Evolutionary conservation across 257 asterid genomes (phyloP).

Genomic region (Echites panduratus): DNA sequence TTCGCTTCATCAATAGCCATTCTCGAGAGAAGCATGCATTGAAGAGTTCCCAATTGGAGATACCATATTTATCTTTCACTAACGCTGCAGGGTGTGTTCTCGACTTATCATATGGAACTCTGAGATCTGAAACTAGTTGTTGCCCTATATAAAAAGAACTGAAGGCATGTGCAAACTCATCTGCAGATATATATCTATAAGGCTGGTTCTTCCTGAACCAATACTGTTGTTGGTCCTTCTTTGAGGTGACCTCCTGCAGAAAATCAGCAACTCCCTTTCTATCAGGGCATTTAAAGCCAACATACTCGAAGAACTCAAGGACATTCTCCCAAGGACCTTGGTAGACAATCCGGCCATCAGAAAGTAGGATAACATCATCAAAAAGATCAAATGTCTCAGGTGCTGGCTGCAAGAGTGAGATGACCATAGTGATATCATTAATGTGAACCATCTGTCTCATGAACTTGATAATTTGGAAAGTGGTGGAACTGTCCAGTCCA

Average conservation of each 20-base stretch:
- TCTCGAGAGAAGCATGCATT: slow-evolving; percentile 64
- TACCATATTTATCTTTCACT: slow-evolving; percentile 69
- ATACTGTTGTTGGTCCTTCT: slow-evolving; percentile 75
- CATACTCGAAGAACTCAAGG: slow-evolving; percentile 54
- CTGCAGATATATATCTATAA: slow-evolving; percentile 43
- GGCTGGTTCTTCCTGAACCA: slow-evolving; percentile 56
- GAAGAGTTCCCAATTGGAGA: slow-evolving; percentile 62
- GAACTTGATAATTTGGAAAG: slow-evolving; percentile 71
- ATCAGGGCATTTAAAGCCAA: slow-evolving; percentile 82
- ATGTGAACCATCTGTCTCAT: slow-evolving; percentile 88
- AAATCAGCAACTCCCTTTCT: slow-evolving; percentile 82
- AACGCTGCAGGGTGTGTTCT: slow-evolving; percentile 67
- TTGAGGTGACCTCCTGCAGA: slow-evolving; percentile 80
- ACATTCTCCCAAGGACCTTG: slow-evolving; percentile 72
- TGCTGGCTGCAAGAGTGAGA: slow-evolving; percentile 80
- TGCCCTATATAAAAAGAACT: slow-evolving; percentile 49
- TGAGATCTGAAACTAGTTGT: slow-evolving; percentile 36
- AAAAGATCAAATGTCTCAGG: slow-evolving; percentile 75
- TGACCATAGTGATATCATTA: slow-evolving; percentile 66
- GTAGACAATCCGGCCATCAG: slow-evolving; percentile 69
- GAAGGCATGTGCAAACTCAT: slow-evolving; percentile 56
- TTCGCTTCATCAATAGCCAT: slow-evolving; percentile 73
- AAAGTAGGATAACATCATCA: slow-evolving; percentile 70
- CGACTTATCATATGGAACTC: slow-evolving; percentile 57
- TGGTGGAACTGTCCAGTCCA: slow-evolving; percentile 85